phyloP scores from a whole-genome alignment of 257 asterid genomes.

The Solanum okadae region DNA sequence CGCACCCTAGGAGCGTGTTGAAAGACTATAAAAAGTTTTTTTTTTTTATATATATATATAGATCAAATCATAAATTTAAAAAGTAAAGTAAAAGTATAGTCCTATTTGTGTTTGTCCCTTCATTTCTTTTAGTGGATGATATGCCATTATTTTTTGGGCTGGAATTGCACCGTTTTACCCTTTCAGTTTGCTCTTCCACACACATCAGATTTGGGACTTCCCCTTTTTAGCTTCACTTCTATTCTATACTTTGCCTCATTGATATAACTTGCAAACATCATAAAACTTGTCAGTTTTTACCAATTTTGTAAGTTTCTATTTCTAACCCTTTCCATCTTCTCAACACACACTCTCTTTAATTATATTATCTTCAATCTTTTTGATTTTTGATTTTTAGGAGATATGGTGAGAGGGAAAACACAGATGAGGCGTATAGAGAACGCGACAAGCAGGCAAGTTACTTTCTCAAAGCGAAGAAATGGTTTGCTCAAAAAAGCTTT shows the following conservation, averaged over 20 bases:
- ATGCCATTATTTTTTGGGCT: slow-evolving; percentile 3
- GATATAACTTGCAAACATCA: slow-evolving; percentile 12
- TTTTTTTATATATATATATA: not conserved
- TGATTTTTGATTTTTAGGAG: not conserved
- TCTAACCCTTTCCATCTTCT: not conserved
- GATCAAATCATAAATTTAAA: not conserved
- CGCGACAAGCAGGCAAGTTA: slow-evolving; percentile 84
- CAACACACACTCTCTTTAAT: not conserved
- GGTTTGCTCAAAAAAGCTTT: slow-evolving; percentile 77
- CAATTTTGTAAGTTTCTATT: slow-evolving; percentile 40
- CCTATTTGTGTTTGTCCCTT: not conserved
- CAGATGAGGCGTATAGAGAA: slow-evolving; percentile 92
- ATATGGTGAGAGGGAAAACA: slow-evolving; percentile 89
- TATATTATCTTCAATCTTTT: not conserved
- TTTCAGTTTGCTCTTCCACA: slow-evolving; percentile 5
- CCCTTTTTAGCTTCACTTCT: slow-evolving; percentile 39
- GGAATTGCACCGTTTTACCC: slow-evolving; percentile 9
- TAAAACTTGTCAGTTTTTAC: slow-evolving; percentile 32
- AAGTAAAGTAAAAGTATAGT: not conserved
- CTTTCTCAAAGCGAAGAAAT: slow-evolving; percentile 86
- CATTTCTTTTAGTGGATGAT: not conserved
- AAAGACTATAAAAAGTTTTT: not conserved
- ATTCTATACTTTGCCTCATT: slow-evolving; percentile 4
- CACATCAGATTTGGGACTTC: slow-evolving; percentile 19
- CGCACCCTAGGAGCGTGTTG: not conserved